These are phyloP conservation scores for Cryptococcus amylolentus DNA, from an alignment of 1,284 basidiomycete species.

Conservation along the genomic window DNA sequence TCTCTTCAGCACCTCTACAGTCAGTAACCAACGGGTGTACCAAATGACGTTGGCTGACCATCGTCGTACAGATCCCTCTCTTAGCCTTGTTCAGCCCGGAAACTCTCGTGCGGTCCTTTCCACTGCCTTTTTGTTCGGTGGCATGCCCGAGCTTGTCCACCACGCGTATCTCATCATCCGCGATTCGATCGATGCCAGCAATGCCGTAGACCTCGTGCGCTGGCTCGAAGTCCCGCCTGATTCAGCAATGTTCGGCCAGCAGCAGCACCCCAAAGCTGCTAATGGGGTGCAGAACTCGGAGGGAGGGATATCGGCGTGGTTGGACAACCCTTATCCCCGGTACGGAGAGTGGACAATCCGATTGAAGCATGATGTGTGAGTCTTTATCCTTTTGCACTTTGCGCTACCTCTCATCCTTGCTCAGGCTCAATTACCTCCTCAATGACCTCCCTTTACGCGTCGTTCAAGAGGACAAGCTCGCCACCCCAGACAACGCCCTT, in stretches of 20 bases:
- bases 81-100: slow-evolving; percentile 57
- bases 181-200: slow-evolving; percentile 67
- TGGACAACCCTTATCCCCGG: slow-evolving; percentile 12
- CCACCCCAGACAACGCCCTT: slow-evolving; percentile 24
- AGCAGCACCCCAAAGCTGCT: background rate
- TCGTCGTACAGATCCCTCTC: slow-evolving; percentile 22
- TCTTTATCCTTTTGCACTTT: background rate
- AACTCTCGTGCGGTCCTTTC: slow-evolving; percentile 79
- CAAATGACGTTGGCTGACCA: background rate
- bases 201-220: slow-evolving; percentile 68
- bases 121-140: slow-evolving; percentile 73
- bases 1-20: slow-evolving; percentile 45
- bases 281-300: background rate
- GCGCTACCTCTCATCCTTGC: slow-evolving; percentile 58
- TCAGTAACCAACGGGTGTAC: slow-evolving; percentile 10
- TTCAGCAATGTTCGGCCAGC: slow-evolving; percentile 7
- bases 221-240: slow-evolving; percentile 50
- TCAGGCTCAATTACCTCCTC: slow-evolving; percentile 71
- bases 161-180: slow-evolving; percentile 73
- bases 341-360: slow-evolving; percentile 40
- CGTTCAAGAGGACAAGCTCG: background rate
- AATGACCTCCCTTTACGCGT: slow-evolving; percentile 60
- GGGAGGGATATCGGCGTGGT: slow-evolving; percentile 7
- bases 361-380: slow-evolving; percentile 39
- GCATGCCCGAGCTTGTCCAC: slow-evolving; percentile 74